phyloP scores from a whole-genome alignment of 208 protist species.

The Crithidia sp. region DNA sequence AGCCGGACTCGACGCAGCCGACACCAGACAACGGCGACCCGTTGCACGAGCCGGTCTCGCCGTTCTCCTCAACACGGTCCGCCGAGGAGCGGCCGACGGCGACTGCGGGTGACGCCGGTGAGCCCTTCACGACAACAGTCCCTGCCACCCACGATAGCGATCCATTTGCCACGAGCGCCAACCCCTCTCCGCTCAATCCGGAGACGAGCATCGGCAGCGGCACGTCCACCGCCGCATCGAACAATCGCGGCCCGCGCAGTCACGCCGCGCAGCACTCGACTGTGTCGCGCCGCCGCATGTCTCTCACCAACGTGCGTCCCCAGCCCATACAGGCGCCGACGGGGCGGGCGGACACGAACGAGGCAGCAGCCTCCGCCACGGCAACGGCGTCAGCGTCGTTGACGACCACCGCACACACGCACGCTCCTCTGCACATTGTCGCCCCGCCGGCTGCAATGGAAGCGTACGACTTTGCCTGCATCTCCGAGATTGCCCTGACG shows the following conservation, averaged over 20 bases:
- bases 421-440: background rate
- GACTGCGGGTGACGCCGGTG: background rate
- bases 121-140: background rate
- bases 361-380: background rate
- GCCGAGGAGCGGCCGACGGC: background rate
- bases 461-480: conserved; percentile 61
- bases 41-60: conserved; percentile 7
- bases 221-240: background rate
- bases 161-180: background rate
- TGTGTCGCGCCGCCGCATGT: conserved; percentile 14
- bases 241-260: no score
- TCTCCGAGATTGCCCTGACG: conserved; percentile 70
- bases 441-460: background rate
- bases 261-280: background rate
- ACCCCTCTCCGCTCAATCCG: background rate
- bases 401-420: background rate
- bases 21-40: background rate
- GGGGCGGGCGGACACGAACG: background rate
- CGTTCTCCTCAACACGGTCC: background rate
- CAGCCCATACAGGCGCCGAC: conserved; percentile 1
- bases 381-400: background rate
- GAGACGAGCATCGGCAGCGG: background rate
- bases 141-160: background rate
- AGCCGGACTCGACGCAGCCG: background rate
- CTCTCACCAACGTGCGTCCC: conserved; percentile 5